phyloP scores from a whole-genome alignment of 768 basidiomycete species.

The Tulasnella sp. region DNA sequence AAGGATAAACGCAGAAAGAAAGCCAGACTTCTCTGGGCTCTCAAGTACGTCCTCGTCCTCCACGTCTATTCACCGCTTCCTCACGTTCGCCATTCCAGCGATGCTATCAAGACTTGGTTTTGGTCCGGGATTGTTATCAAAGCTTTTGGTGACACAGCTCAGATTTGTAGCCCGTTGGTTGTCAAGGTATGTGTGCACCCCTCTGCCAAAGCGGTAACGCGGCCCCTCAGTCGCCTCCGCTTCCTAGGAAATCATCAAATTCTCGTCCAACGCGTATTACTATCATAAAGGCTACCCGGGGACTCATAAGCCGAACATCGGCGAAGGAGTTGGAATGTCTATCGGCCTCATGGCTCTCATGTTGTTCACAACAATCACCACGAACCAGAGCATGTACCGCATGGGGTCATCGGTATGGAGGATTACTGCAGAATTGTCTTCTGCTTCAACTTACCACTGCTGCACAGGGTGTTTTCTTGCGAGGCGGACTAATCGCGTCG shows the following conservation, averaged over 20 bases:
- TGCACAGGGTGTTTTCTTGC: constrained; percentile 62
- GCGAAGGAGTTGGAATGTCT: constrained; percentile 72
- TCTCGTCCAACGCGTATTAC: constrained; percentile 35
- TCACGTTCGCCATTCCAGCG: background rate
- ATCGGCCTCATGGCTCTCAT: constrained; percentile 73
- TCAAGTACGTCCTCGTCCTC: constrained; percentile 43
- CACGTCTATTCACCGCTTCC: constrained; percentile 30
- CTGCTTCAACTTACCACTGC: constrained; percentile 46
- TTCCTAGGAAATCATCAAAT: constrained; percentile 39
- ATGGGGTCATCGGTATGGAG: constrained; percentile 48
- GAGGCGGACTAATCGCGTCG: constrained; percentile 84
- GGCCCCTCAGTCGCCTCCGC: constrained; percentile 38
- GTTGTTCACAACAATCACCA: constrained; percentile 63
- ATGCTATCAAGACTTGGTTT: constrained; percentile 8
- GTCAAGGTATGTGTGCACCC: constrained; percentile 35
- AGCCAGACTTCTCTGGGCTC: constrained; percentile 42
- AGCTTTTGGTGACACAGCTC: constrained; percentile 40
- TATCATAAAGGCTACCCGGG: constrained; percentile 26
- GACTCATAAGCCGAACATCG: constrained; percentile 49
- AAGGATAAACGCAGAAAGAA: constrained; percentile 42
- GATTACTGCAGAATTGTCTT: background rate
- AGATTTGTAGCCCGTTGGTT: constrained; percentile 42
- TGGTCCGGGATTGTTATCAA: constrained; percentile 40
- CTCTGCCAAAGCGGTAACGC: background rate
- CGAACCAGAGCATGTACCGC: constrained; percentile 85